Base-by-base conservation (phyloP, 2,329 filamentous ascomycete genomes). In the Fusarium sulawesiense region DNA sequence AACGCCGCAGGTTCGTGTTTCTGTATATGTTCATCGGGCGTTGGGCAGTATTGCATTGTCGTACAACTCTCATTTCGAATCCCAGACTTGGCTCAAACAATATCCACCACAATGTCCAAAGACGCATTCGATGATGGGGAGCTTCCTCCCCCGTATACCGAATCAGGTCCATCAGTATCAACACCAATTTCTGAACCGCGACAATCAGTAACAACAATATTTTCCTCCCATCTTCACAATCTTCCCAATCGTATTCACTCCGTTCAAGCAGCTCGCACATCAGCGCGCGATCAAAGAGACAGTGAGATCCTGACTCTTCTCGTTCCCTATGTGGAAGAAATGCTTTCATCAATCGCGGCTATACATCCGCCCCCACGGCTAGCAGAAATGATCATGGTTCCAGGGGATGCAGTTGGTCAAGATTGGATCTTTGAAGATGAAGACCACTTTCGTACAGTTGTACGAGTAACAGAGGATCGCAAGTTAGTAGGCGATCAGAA, bases 321-420 rank as follows among this genome's bases (percentile, higher is more conserved):
- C 4, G 73, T 82, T 0, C 82, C 83, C 6, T 76, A 79, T 44
- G 71, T 87, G 48, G 80, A 83, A 40, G 70, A 75, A 2, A 82
- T 86, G 64, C 67, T 86, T 3, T 75, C 76, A 3, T 77, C 80
- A 16, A 73, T 86, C 27, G 79, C 78, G 3, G 66, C 71, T 7
- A 69, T 78, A 44, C 72, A 79, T 5, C 74, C 72, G 0, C 71
- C 78, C 1, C 79, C 80, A 2, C 66, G 73, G 3, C 55, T 79
- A 1, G 80, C 83, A 2, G 81, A 85, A 50, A 78, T 86, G 46
- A 81, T 80, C 10, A 74, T 87, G 37, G 79, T 87, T 0, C 85
- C 85, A 0, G 80, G 72, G 3, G 72, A 73, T 7, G 82, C 81
- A 6, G 80, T 86, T 1, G 78, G 76, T 0, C 42, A 63, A 2